phyloP scores from a whole-genome alignment of 2,329 filamentous ascomycete genomes.

The Rosellinia necatrix region DNA sequence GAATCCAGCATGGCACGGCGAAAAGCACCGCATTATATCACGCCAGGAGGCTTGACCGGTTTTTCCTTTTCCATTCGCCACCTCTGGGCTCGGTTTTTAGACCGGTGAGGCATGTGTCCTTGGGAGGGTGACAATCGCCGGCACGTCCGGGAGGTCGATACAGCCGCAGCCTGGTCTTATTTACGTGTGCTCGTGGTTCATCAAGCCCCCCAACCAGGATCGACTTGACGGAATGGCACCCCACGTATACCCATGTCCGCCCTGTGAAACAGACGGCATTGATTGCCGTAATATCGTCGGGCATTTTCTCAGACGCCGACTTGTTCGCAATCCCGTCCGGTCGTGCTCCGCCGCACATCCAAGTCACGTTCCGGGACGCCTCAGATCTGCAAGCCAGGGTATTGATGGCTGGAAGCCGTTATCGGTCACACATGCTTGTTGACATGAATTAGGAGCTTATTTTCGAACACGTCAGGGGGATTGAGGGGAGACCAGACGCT shows the following conservation, averaged over 20 bases:
- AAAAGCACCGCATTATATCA: background rate
- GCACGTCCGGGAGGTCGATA: background rate
- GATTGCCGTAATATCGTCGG: too few species aligned
- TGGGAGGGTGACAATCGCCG: conserved; percentile 4
- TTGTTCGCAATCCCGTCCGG: background rate
- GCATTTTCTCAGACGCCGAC: too few species aligned
- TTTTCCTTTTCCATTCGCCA: background rate
- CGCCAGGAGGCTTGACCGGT: background rate
- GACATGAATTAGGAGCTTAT: background rate
- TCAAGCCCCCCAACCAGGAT: background rate
- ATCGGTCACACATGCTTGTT: background rate
- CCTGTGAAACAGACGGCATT: too few species aligned
- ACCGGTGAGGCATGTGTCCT: too few species aligned
- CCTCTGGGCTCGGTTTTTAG: too few species aligned
- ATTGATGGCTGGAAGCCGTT: background rate
- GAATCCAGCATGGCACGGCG: background rate
- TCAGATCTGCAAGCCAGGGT: too few species aligned
- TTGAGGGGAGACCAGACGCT: too few species aligned
- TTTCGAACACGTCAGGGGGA: background rate
- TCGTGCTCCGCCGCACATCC: background rate
- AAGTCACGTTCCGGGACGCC: too few species aligned
- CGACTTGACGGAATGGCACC: background rate
- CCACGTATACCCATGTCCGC: too few species aligned
- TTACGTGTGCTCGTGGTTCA: background rate
- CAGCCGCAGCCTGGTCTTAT: background rate